A percentile compares a stretch with the other conserved stretches of the same genome.
Conservation (phyloP, 228 moss, liverwort and hornwort genomes). For the Sphagnum fallax region DNA sequence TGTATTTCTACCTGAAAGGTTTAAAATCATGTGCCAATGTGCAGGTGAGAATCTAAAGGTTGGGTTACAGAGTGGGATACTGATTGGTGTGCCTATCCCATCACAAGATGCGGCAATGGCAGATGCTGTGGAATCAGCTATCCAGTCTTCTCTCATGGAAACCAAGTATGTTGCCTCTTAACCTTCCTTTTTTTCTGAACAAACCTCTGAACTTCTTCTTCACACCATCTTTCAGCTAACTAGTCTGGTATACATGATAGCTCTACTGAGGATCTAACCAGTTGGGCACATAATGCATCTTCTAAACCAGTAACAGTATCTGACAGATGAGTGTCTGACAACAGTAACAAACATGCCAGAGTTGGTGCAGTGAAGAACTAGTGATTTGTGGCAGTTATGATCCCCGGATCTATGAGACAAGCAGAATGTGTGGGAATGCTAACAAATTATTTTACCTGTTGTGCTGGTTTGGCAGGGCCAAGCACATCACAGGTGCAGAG, state of each 20-base stretch:
- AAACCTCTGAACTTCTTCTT: background rate
- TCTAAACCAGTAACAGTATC: no score
- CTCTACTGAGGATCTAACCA: no score
- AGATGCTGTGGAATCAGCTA: conserved; percentile 67
- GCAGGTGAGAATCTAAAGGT: conserved; percentile 64
- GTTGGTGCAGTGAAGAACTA: no score
- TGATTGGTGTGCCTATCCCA: conserved; percentile 86
- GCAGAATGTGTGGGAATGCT: no score
- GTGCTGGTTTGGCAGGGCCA: conserved; percentile 32
- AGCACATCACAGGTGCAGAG: conserved; percentile 61
- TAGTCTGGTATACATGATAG: background rate
- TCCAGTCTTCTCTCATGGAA: conserved; percentile 63
- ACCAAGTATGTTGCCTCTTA: conserved; percentile 35
- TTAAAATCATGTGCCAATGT: background rate
- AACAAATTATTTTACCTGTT: background rate
- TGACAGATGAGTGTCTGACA: no score
- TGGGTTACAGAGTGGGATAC: conserved; percentile 70
- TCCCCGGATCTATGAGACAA: no score
- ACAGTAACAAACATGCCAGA: no score
- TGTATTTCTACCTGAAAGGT: no score
- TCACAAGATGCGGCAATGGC: conserved; percentile 59
- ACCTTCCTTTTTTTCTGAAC: background rate
- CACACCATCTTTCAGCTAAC: background rate
- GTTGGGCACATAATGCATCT: no score
- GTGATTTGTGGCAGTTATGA: no score